Evolutionary conservation across 2,329 filamentous ascomycete species (phyloP), one percentile per base, ranked within the genome.

Genomic region (Exophiala phaeomuriformis): DNA sequence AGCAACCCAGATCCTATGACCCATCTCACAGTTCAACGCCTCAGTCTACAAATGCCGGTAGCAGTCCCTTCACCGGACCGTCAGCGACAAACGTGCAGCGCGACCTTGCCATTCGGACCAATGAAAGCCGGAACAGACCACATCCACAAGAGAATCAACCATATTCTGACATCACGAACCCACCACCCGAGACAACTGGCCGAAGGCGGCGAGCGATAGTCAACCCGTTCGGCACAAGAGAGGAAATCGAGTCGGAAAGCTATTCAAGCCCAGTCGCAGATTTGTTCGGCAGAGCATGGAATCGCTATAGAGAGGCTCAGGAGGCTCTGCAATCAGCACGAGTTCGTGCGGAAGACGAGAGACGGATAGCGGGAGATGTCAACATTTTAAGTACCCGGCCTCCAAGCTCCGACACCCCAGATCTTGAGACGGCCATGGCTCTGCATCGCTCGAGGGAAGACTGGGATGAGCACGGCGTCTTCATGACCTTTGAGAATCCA

Each of bases 201-300:
- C 12, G 31, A 32, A 36, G 29, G 43, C 52, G 40, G 27, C 49
- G 30, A n/a, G 45, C 43, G 10, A 10, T 53, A 7, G 32, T 50
- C 12, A 61, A 60, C 47, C 56, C 60, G 5, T 60, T 63, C 33
- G 61, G 61, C 4, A 62, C 58, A 3, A 40, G 56, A 48, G 61
- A 63, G 46, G 61, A 63, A 47, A 52, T 62, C 7, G 54, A 62
- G 47, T 53, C 57, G 9, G 56, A 60, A 30, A 52, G 59, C 29
- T 63, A 62, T 40, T 48, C 55, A n/a, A 62, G 60, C 40, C 61
- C 61, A 8, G 33, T 63, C 3, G 46, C 55, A 31, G 47, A 47
- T 5, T 53, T 63, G 56, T 63, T 60, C 47, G 55, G 47, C 28
- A 50, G 60, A 46, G 60, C 58, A 10, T 62, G 57, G 59, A 55